Conservation (phyloP, 441 rosid genomes). For the Croton setiger region DNA sequence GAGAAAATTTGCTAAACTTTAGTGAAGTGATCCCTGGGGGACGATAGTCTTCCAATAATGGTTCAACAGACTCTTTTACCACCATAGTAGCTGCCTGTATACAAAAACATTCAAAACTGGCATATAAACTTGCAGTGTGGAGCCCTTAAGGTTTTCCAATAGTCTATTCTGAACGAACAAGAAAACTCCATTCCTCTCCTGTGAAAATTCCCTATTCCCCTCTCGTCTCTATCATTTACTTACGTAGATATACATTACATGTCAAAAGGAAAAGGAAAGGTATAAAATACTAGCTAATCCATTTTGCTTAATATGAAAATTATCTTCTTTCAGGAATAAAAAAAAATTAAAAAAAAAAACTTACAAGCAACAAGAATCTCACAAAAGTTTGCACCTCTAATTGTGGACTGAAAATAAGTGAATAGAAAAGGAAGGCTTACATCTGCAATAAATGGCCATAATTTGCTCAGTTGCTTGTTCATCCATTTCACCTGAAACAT, state of each 20-base stretch:
- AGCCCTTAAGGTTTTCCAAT: not conserved
- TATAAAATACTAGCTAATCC: not conserved
- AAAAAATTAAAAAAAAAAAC: not conserved
- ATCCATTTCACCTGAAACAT: slow-evolving; percentile 86
- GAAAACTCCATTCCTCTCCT: not conserved
- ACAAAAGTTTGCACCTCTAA: slow-evolving; percentile 9
- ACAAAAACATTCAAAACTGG: slow-evolving; percentile 18
- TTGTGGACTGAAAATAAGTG: slow-evolving; percentile 4
- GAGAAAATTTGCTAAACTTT: slow-evolving; percentile 74
- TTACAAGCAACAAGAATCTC: not conserved
- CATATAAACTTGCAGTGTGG: not conserved
- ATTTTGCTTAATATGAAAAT: not conserved
- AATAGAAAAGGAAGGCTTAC: slow-evolving; percentile 38
- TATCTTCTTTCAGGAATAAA: not conserved
- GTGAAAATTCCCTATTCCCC: not conserved
- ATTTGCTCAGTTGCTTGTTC: slow-evolving; percentile 84
- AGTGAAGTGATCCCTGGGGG: slow-evolving; percentile 90
- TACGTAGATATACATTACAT: not conserved
- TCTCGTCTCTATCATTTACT: not conserved
- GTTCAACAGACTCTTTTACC: slow-evolving; percentile 91
- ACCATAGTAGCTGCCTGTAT: slow-evolving; percentile 84
- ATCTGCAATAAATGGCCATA: slow-evolving; percentile 95
- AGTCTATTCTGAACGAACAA: not conserved
- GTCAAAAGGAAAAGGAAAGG: not conserved
- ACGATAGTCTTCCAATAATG: slow-evolving; percentile 84